Base-by-base conservation (phyloP, 129 eudicot species). In the Chrysanthemum lavandulifolium region DNA sequence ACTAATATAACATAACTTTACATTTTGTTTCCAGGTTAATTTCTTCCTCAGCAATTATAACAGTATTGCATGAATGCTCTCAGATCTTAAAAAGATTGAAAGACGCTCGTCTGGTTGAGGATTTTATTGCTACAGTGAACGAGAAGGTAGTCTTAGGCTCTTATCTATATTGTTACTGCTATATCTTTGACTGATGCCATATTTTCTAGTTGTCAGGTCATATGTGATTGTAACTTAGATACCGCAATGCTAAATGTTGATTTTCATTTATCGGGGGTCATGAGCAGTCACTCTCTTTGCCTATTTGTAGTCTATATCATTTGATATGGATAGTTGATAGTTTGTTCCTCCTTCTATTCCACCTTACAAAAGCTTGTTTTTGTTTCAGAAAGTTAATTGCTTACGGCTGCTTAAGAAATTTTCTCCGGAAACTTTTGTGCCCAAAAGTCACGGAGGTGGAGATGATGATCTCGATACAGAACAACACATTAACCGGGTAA, bases 81-180 rank as follows among this genome's bases (percentile, higher is more conserved):
- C 73, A 94, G 98, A 84, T 90, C 57, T 79, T 70, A 65, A 71
- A 79, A 76, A 87, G 82, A 86, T 75, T 94, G 81, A 87, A 87
- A 80, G 96, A 82, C 69, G 91, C 88, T 55, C 74, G 60, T 43
- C 72, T 90, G 14, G 91, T 90, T 45, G 91, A 89, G 78, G 92
- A 87, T 63, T 88, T 84, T 58, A 23, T 55, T 52, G 91, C 87
- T 67, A 80, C 74, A 59, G 86, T 40, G 47, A 40, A 40, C 2
- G 47, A 80, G 59, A 88, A 87, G 91, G 92, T 84, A 49, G 72
- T 56, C 19, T 31, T 27, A 27, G 29, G 29, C 29, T 27, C 29
- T 36, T 29, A 53, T 57, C 51, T 73, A 25, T 43, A 48, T 36
- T 55, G 53, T 51, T 40, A 25, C 72, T 61, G n/a, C 65, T 61